Conservation (phyloP, 148 eudicot genomes). For the Fallopia convolvulus region DNA sequence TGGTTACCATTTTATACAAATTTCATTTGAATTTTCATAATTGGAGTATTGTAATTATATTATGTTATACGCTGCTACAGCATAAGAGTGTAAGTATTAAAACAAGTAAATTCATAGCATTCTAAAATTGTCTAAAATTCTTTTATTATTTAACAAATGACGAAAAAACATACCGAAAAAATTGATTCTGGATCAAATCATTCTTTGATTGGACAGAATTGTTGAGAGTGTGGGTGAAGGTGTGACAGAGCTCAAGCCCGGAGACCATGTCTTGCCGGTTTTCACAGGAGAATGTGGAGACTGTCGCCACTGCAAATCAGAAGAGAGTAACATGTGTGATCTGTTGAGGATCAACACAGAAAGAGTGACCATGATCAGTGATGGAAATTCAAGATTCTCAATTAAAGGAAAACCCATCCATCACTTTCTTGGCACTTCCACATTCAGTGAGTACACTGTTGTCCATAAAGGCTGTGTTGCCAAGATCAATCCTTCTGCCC, state of each 20-base stretch:
- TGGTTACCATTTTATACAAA: too few species aligned
- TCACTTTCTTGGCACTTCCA: constrained; percentile 66
- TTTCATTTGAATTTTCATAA: too few species aligned
- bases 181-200: not conserved
- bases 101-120: too few species aligned
- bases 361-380: constrained; percentile 56
- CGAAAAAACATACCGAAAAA: too few species aligned
- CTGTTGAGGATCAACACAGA: constrained; percentile 68
- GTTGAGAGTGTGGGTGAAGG: constrained; percentile 84
- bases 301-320: constrained; percentile 63
- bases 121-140: not conserved
- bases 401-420: constrained; percentile 51
- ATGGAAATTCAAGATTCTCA: constrained; percentile 46
- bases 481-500: constrained; percentile 64
- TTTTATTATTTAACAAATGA: not conserved
- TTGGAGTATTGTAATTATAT: too few species aligned
- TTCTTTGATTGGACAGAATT: constrained; percentile 26
- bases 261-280: constrained; percentile 66
- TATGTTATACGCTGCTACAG: too few species aligned
- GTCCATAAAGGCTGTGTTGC: constrained; percentile 54
- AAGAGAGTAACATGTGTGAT: constrained; percentile 71
- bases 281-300: constrained; percentile 69
- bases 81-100: too few species aligned
- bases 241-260: constrained; percentile 53
- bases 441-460: constrained; percentile 68